A percentile compares a stretch with the other conserved stretches of the same genome.
Evolutionary conservation across 2,329 filamentous ascomycete species (phyloP).

Genomic region (Tolypocladium paradoxum): DNA sequence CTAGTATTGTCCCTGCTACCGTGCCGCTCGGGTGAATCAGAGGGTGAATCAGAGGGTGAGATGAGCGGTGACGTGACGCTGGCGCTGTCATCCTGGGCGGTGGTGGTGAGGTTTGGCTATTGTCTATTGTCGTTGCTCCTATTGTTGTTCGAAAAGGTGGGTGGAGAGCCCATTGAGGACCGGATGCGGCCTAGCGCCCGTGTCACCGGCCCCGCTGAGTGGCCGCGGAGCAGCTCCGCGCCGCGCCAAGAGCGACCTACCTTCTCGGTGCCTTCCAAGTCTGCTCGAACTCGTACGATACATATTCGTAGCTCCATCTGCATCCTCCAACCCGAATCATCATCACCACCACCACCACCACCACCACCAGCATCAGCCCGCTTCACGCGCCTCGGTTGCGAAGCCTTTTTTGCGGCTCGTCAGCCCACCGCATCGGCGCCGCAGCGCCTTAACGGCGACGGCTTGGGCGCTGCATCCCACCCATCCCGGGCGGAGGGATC

Average conservation of each 20-base stretch:
- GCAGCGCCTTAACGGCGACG: neutral
- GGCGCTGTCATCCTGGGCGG: neutral
- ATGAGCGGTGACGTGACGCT: neutral
- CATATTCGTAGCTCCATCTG: too few species aligned
- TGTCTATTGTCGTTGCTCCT: slow-evolving; percentile 16
- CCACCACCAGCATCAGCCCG: too few species aligned
- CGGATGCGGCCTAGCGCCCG: slow-evolving; percentile 18
- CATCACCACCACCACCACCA: too few species aligned
- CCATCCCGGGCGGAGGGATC: neutral
- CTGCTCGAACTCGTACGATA: too few species aligned
- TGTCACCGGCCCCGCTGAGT: slow-evolving; percentile 7
- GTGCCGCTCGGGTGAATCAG: neutral
- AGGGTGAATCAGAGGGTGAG: neutral
- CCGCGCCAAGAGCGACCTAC: neutral
- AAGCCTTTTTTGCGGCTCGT: too few species aligned
- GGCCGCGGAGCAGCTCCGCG: neutral
- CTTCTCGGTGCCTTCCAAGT: neutral
- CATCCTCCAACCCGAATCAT: too few species aligned
- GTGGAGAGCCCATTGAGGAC: slow-evolving; percentile 13
- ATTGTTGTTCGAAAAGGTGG: slow-evolving; percentile 19
- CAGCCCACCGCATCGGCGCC: neutral
- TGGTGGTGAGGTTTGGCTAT: slow-evolving; percentile 9
- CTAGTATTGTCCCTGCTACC: neutral
- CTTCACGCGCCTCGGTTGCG: too few species aligned
- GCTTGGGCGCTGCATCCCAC: neutral